A percentile compares a stretch with the other conserved stretches of the same genome.
phyloP scores from a whole-genome alignment of 192 early-diverging fungal species.

The Coemansia sp. region DNA sequence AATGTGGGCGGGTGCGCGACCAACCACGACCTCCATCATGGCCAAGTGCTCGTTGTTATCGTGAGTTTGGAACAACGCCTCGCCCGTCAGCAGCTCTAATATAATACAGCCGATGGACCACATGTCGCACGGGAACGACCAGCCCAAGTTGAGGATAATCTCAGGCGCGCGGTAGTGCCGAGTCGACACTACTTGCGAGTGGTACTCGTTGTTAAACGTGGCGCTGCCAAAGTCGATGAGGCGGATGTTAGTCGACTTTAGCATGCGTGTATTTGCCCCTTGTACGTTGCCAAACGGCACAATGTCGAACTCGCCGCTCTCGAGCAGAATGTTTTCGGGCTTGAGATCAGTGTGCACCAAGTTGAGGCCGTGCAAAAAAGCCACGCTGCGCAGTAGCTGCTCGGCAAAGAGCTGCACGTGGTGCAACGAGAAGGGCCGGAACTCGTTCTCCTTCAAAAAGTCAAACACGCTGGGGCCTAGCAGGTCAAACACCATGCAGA shows the following conservation, averaged over 20 bases:
- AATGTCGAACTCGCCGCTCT: constrained; percentile 59
- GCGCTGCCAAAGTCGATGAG: constrained; percentile 98
- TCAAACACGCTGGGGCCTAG: constrained; percentile 89
- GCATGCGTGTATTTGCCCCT: constrained; percentile 61
- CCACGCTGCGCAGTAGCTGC: constrained; percentile 86
- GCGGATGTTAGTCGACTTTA: constrained; percentile 73
- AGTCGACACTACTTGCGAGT: constrained; percentile 89
- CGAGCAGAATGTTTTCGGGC: constrained; percentile 92
- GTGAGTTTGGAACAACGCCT: constrained; percentile 96
- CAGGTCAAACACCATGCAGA: constrained; percentile 98
- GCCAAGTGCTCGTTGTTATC: constrained; percentile 96
- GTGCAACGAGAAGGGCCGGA: constrained; percentile 80
- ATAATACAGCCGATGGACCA: constrained; percentile 98
- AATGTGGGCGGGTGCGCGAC: constrained; percentile 70
- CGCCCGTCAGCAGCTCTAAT: constrained; percentile 91
- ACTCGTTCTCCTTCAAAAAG: constrained; percentile 91
- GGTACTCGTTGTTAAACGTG: constrained; percentile 91
- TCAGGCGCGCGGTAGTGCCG: constrained; percentile 97
- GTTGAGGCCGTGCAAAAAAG: constrained; percentile 83
- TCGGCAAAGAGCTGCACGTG: constrained; percentile 85
- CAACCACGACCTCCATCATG: constrained; percentile 93
- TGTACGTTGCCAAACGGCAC: constrained; percentile 60
- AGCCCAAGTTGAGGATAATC: constrained; percentile 90
- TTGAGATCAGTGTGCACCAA: constrained; percentile 98
- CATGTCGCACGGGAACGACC: constrained; percentile 97